Base-by-base conservation (phyloP, 164 flowering plant species). In the Platanus orientalis region DNA sequence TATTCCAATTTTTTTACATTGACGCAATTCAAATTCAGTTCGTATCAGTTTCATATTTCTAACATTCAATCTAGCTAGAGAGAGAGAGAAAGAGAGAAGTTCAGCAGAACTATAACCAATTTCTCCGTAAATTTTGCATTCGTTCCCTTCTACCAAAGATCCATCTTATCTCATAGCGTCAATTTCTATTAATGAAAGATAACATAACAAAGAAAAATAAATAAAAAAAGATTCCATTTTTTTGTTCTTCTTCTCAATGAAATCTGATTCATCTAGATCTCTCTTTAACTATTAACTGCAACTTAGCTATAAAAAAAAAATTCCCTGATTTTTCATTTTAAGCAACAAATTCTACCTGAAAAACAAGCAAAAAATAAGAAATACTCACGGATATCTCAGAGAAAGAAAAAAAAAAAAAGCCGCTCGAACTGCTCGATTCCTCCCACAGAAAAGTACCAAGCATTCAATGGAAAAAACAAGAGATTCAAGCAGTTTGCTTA, bases 281-380 rank as follows among this genome's bases (percentile, higher is more conserved):
- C 49, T 44, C 14, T 42, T 14, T 27, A 54, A 60, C 19, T 21
- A 54, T 14, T 45, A 60, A 60, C 44, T 36, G 48, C 59, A 66
- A 53, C 57, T 53, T 9, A 24, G 10, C n/a, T n/a, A n/a, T n/a
- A 44, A 51, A 65, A 26, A 1, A 26, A 10, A 45, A 28, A n/a
- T 36, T 17, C 32, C 60, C 21, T 21, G 29, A 28, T 55, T 58
- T 42, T 40, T 54, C 34, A 27, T 25, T 16, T 2, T 40, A 60
- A 59, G 53, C 64, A 67, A 48, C 54, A 60, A 53, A 29, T 39
- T 5, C 52, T 4, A 67, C 44, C 60, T 60, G 60, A 67, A 54
- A 54, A 29, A 27, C 19, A 16, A 66, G 51, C 9, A 2, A n/a
- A 45, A 30, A 44, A 0, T 14, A 40, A 53, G 14, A 45, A 42